Evolutionary conservation across 1,284 basidiomycete genomes (phyloP).

Genomic region (Cystobasidium pallidum): DNA sequence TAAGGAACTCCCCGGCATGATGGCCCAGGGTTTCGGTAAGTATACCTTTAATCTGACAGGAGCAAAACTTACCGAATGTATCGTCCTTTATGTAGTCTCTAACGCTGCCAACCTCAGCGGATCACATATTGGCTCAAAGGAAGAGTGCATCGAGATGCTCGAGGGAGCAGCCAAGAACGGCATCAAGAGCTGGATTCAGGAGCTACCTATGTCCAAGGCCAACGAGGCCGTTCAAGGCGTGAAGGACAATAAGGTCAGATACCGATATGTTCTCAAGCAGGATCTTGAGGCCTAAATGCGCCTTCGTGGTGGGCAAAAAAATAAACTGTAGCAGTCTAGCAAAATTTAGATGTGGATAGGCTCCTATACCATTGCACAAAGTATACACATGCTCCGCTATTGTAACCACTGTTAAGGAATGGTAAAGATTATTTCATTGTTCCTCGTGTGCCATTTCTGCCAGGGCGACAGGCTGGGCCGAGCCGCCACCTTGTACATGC

Average conservation of each 20-base stretch:
- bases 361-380: neutral
- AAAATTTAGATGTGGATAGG: neutral
- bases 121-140: slow-evolving; percentile 63
- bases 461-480: too few relatives aligned
- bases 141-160: slow-evolving; percentile 33
- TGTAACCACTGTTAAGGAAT: neutral
- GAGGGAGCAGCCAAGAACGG: slow-evolving; percentile 21
- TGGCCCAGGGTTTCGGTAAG: slow-evolving; percentile 55
- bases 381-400: neutral
- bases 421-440: neutral
- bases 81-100: slow-evolving; percentile 38
- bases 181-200: slow-evolving; percentile 62
- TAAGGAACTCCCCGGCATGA: slow-evolving; percentile 59
- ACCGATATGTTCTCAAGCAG: slow-evolving; percentile 62
- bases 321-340: neutral
- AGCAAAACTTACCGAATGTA: neutral
- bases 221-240: slow-evolving; percentile 64
- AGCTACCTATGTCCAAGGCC: slow-evolving; percentile 65
- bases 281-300: slow-evolving; percentile 48
- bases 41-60: too few relatives aligned
- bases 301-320: neutral
- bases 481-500: neutral
- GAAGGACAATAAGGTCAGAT: slow-evolving; percentile 63
- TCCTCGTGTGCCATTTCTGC: neutral
- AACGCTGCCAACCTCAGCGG: slow-evolving; percentile 60